These are phyloP conservation scores for Termitomyces sp. DNA, from an alignment of 1,284 basidiomycete genomes.

Conservation along the genomic window DNA sequence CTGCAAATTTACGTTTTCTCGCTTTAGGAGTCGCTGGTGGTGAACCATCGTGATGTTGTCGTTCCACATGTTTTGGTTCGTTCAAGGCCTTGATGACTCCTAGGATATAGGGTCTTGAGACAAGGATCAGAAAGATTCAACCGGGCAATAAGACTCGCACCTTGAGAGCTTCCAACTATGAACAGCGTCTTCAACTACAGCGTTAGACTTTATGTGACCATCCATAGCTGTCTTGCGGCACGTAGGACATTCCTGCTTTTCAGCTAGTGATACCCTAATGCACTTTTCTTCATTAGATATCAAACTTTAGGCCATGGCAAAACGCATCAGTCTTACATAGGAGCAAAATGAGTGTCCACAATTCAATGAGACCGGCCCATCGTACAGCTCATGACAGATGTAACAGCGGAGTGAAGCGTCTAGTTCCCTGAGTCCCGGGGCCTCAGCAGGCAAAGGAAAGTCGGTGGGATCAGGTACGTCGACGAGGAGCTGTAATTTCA, in stretches of 20 bases:
- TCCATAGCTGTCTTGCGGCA: conserved; percentile 57
- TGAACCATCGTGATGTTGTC: conserved; percentile 10
- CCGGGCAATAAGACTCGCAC: conserved; percentile 32
- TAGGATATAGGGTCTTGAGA: conserved; percentile 38
- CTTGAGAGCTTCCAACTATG: conserved; percentile 59
- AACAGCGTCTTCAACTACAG: conserved; percentile 56
- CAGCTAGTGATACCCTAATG: conserved; percentile 50
- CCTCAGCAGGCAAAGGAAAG: conserved; percentile 42
- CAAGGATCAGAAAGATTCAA: neutral
- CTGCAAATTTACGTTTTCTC: conserved; percentile 29
- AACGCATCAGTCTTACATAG: conserved; percentile 39
- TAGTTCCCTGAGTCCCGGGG: conserved; percentile 53
- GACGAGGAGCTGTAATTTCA: conserved; percentile 19
- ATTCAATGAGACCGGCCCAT: conserved; percentile 61
- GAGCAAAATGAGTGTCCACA: conserved; percentile 80
- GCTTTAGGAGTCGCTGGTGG: conserved; percentile 10
- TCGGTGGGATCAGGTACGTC: conserved; percentile 64
- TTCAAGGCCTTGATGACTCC: conserved; percentile 24
- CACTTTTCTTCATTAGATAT: conserved; percentile 40
- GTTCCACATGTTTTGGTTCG: conserved; percentile 23
- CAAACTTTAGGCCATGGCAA: neutral
- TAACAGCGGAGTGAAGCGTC: conserved; percentile 63
- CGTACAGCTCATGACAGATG: conserved; percentile 68
- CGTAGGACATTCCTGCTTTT: conserved; percentile 59
- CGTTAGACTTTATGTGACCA: conserved; percentile 54